Evolutionary conservation across 345 rosid species (phyloP), one percentile per base, ranked within the genome.

Genomic region (Sisymbrium altissimum): DNA sequence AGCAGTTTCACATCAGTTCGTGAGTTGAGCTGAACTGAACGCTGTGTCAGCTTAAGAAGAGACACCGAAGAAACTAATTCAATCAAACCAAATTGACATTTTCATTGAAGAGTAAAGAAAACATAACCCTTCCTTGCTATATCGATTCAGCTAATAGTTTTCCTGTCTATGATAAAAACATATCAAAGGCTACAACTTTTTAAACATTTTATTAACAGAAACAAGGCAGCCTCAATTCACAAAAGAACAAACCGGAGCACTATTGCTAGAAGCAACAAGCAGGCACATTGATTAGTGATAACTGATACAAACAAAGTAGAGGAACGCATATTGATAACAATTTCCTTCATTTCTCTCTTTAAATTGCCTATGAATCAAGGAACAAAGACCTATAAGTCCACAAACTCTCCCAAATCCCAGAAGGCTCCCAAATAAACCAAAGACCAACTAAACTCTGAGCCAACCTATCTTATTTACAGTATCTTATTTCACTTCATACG

Each of bases 1-100:
- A 73, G 9, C 32, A 52, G 25, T 63, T 76, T 44, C 44, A 63
- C 64, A 30, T 41, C 48, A 61, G 56, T 68, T 50, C n/a, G 0
- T 63, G 44, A 50, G 53, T 71, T 33, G 25, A 45, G 49, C 49
- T 7, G 11, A 18, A 7, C 46, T 44, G 8, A 30, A 7, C 36
- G 9, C 36, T 33, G 6, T 7, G 36, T 7, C 11, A 14, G 62
- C 11, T n/a, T 33, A 15, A 40, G 30, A 46, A 71, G 49, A 49
- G 46, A 25, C 68, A 21, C 56, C 27, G 33, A 23, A 6, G 33
- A 53, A 27, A 27, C 18, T 53, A 11, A 21, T 50, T 50, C 14
- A 49, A 21, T 19, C 7, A 50, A 11, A 30, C 54, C 11, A 10
- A 18, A 19, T 48, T 48, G 53, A 1, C 27, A 44, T 46, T 46